A percentile compares a stretch with the other conserved stretches of the same genome.
Evolutionary conservation across 495 filamentous ascomycete species (phyloP).

Genomic region (Physcia stellaris): DNA sequence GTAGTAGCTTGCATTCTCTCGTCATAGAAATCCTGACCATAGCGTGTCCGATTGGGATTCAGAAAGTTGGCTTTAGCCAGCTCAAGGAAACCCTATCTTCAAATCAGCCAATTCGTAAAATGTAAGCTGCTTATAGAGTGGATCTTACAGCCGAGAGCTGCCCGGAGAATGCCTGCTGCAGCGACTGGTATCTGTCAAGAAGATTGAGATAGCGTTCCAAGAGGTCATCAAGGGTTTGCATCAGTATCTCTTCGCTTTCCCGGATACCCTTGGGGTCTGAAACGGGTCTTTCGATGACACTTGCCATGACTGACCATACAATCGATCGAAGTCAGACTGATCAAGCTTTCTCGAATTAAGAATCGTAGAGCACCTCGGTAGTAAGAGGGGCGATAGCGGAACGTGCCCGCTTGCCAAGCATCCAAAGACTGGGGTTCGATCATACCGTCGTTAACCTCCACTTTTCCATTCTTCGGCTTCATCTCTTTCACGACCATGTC

Average conservation of each 20-base stretch:
- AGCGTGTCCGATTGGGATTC: constrained; percentile 45
- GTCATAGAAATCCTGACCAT: constrained; percentile 57
- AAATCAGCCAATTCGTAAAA: not conserved
- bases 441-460: not conserved
- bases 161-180: constrained; percentile 38
- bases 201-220: constrained; percentile 56
- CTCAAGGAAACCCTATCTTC: constrained; percentile 31
- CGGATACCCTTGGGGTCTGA: not conserved
- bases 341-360: too few relatives aligned
- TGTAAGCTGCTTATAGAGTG: not conserved
- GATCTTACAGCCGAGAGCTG: constrained; percentile 40
- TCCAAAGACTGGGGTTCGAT: too few relatives aligned
- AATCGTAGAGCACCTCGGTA: too few relatives aligned
- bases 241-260: too few relatives aligned
- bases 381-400: too few relatives aligned
- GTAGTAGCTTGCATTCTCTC: constrained; percentile 52
- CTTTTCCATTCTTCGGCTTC: not conserved
- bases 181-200: constrained; percentile 53
- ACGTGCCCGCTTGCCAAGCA: too few relatives aligned
- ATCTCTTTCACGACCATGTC: not conserved
- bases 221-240: constrained; percentile 43
- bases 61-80: constrained; percentile 62
- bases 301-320: too few relatives aligned
- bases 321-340: too few relatives aligned
- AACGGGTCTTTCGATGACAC: not conserved